Evolutionary conservation across 1,139 yeast genomes (phyloP), one percentile per base, ranked within the genome.

Genomic region (Geotrichum siamense): DNA sequence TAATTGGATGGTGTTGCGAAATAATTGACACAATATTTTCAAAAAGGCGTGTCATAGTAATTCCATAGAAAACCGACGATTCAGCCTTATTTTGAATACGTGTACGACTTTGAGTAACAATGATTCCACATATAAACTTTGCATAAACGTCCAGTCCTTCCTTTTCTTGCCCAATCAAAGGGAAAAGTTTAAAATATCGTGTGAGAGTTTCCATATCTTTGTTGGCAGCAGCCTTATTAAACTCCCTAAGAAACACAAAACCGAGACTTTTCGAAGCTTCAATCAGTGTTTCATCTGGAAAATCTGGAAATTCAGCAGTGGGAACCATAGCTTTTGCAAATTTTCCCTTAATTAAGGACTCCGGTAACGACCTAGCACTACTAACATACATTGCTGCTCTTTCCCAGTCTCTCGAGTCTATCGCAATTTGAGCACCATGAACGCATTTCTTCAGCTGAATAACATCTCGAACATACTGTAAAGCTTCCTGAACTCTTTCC

Each of bases 251-350:
- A 57, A 87, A 87, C 2, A 78, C 65, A 1, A 61, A 61, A 2
- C 77, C 78, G 47, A 89, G 68, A 36, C 77, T 71, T 1, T 65
- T 66, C 3, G 77, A 72, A 75, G 94, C 85, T 15, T 68, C 69
- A 1, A 65, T 59, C 1, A 91, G 58, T 0, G 83, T 67, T 1
- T 66, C 72, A 12, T 64, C 61, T 0, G 98, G 97, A 43, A 74
- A 67, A 45, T 85, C 94, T 0, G 96, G 96, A n/a, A 87, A 72
- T 44, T 85, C 94, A 6, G 84, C 71, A 0, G 94, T 79, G 0
- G 99, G 98, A n/a, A 91, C 91, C 56, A 84, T 85, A 38, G 74
- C 78, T 41, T 79, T 74, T 1, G 95, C 91, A 62, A 81, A 87
- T 46, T 74, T 69, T n/a, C 95, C 89, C 10, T 62, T 68, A 19